Base-by-base conservation (phyloP, 176 grass and related monocot species). In the Musa schizocarpa region DNA sequence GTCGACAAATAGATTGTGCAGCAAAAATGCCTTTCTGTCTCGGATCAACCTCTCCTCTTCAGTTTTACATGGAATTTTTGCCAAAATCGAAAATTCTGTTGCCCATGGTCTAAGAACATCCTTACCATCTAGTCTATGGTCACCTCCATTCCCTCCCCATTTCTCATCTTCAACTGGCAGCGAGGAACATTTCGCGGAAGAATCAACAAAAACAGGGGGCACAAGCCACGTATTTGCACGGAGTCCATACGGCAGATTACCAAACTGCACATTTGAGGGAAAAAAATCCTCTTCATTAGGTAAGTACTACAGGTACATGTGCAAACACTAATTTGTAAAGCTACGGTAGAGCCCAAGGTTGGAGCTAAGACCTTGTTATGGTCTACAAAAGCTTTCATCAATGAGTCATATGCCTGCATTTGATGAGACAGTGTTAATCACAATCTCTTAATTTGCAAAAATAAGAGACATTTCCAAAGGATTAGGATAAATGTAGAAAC, bases 151-250 rank as follows among this genome's bases (percentile, higher is more conserved):
- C 50, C 96, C 96, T 22, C 88, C 88, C 96, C 96, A 99, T 62
- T 72, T 92, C 75, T 89, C 88, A 81, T 99, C 88, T 79, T 99
- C 96, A 21, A 77, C 65, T 11, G 96, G 91, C 16, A 99, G 52
- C 14, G 87, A 85, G 65, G 87, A 83, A 25, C 71, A 74, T 76
- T 69, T 87, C 9, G 83, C 84, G 68, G 85, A 53, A 53, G 86
- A 63, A 19, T 95, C 91, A 27, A 92, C 53, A 79, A 89, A 93
- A 77, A 95, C 27, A 59, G 88, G 86, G 59, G 91, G 96, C 53
- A 84, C 79, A 65, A 99, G 86, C 96, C 96, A 99, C 84, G 96
- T 92, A 81, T 99, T 99, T 83, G 96, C 91, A 81, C 91, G 96
- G n/a, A 95, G 92, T 76, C 96, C 91, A 63, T 88, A 99, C 0